phyloP scores from a whole-genome alignment of 1,284 basidiomycete species.

The Erythrobasidium hasegawianum region DNA sequence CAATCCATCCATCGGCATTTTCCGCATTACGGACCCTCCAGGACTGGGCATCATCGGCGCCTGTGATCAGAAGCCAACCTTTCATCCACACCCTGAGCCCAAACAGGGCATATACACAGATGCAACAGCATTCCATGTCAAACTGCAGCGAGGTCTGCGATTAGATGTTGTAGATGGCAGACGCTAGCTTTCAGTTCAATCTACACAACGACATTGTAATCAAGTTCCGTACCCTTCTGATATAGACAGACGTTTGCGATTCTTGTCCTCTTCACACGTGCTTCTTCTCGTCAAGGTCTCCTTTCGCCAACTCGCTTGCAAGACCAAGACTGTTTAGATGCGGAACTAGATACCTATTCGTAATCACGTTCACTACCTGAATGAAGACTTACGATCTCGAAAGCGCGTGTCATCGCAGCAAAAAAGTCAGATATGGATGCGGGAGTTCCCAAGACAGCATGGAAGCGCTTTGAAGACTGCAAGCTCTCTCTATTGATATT shows the following conservation, averaged over 20 bases:
- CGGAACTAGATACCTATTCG: too few relatives aligned
- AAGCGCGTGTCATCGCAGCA: too few relatives aligned
- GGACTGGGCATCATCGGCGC: conserved; percentile 41
- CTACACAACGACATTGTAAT: too few relatives aligned
- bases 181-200: not conserved
- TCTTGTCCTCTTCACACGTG: too few relatives aligned
- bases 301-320: too few relatives aligned
- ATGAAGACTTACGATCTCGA: too few relatives aligned
- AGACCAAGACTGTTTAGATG: too few relatives aligned
- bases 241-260: too few relatives aligned
- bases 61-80: conserved; percentile 32
- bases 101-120: conserved; percentile 4
- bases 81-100: conserved; percentile 12
- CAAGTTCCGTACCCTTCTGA: too few relatives aligned
- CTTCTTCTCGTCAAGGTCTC: too few relatives aligned
- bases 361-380: too few relatives aligned
- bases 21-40: conserved; percentile 43
- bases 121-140: conserved; percentile 4
- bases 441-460: conserved; percentile 17
- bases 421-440: conserved; percentile 13
- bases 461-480: conserved; percentile 28
- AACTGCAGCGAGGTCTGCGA: not conserved
- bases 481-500: not conserved
- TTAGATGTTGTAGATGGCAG: not conserved
- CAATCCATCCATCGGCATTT: conserved; percentile 42